Evolutionary conservation across 176 grass and related monocot genomes (phyloP), one percentile per base, ranked within the genome.

Genomic region (Typha latifolia): DNA sequence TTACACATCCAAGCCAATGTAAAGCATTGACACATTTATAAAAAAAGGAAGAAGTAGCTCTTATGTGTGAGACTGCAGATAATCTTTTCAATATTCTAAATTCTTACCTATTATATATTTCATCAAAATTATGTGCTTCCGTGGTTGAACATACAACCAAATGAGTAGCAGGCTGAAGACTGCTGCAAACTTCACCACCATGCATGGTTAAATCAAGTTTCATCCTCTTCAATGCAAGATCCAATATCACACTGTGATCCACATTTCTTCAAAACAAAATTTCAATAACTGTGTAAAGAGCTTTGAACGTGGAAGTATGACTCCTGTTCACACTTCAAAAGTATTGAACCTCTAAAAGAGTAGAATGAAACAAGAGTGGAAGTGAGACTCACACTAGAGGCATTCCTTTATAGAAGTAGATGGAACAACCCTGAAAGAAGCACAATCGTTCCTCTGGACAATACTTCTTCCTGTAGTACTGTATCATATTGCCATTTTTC

Each of bases 161-260:
- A 86, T 96, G 88, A 50, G 88, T 96, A 52, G 93, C 85, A 53
- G 64, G 16, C 20, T n/a, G 71, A 86, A 91, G 84, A 69, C 55
- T 82, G 69, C 69, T 88, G 66, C 85, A 96, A 49, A 76, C 59
- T 82, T 96, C 82, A 86, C 85, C 93, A 75, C 85, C 82, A 78
- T 82, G 82, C 93, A 91, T 89, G 66, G 82, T 96, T 81, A 89
- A 64, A 43, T 96, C 88, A 1, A 86, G 88, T 72, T 79, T 79
- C 78, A 82, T 66, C 79, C 82, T 89, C 82, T 81, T 86, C 57
- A 91, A 74, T 19, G 85, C 88, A 82, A 89, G 75, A 79, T 91
- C 80, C 23, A 80, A 89, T 84, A 91, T 84, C 78, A 74, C 63
- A 81, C 86, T 91, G 73, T 79, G 84, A 72, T 86, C 82, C 12